Evolutionary conservation across 441 rosid species (phyloP), one percentile per base, ranked within the genome.

Genomic region (Euphorbia corollata): DNA sequence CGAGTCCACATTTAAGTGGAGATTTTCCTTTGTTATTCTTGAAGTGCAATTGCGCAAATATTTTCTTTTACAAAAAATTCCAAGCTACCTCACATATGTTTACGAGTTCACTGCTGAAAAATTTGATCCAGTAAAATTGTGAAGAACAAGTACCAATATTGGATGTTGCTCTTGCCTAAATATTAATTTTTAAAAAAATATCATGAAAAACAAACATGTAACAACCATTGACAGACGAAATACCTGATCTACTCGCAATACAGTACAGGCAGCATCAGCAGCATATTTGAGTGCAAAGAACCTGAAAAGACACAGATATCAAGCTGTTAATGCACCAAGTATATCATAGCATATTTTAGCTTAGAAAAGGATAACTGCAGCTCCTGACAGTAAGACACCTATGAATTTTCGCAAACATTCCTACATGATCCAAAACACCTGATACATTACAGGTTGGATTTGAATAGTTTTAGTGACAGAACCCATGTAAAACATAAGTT

Each of bases 261-360:
- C 98, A 18, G 99, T 92, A 85, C 97, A 89, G 65, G 91, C 96
- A 77, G 99, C 99, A 77, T 90, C 97, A 15, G 98, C 88, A 72
- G 99, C 94, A 71, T 83, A 96, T 75, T 87, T 92, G 41, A 96
- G 97, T 64, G 98, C 97, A 73, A 87, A 87, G 55, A 80, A 76
- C 92, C 99, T 91, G 81, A 32, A 65, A 59, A 57, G n/a, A 47
- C 24, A 50, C 20, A 16, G 6, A 59, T 22, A 20, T 59, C n/a
- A 38, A 48, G 39, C 13, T 30, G 54, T 18, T 50, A 50, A 6
- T 18, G 12, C 53, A n/a, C 53, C 53, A 48, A 48, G 53, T 48
- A 12, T 48, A 48, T 48, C 15, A 15, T 48, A 48, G 18, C 38
- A 39, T 18, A 43, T 56, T 67, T 67, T 41, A 19, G 38, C 45